Evolutionary conservation across 805 yeast genomes (phyloP), one percentile per base, ranked within the genome.

Genomic region (Brettanomyces sp.): DNA sequence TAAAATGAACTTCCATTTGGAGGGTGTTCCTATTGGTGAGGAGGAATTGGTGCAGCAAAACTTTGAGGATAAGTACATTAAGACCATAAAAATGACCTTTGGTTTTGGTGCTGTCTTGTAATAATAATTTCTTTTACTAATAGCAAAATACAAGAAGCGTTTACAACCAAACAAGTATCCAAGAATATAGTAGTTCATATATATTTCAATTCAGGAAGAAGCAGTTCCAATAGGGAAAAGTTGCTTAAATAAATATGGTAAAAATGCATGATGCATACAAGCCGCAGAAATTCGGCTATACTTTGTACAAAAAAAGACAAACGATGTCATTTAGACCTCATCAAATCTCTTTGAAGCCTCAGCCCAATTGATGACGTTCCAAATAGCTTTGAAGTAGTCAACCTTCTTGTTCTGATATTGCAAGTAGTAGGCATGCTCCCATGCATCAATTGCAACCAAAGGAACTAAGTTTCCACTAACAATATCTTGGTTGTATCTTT

Each of bases 391-490:
- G 79, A 89, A 88, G 72, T 89, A 88, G 62, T 88, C 95, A 40
- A 66, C 95, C 75, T 89, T 88, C 63, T 82, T 89, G 71, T 88
- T 88, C 71, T 85, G 82, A 74, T 88, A 88, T 68, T 88, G 96
- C 67, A 89, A 74, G 76, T 88, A 88, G 75, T 88, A 88, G 46
- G 96, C 96, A 62, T 88, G 96, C 69, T 88, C 96, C 96, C 96
- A 88, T 49, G 95, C 95, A 58, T 88, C 96, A 62, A 88, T 85
- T 45, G 95, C 96, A 47, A 89, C 75, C 58, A 89, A 68, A 40
- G 96, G 95, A 41, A 76, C 70, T 63, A 78, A 73, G 8, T 77
- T 63, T 42, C 86, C 85, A 42, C 80, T 70, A 37, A 85, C 88
- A 14, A 93, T 85, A 67, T 88, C 96, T 69, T 88, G 96, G 74